phyloP scores from a whole-genome alignment of 352 stramenopile genomes.

The Pythium guiyangense region DNA sequence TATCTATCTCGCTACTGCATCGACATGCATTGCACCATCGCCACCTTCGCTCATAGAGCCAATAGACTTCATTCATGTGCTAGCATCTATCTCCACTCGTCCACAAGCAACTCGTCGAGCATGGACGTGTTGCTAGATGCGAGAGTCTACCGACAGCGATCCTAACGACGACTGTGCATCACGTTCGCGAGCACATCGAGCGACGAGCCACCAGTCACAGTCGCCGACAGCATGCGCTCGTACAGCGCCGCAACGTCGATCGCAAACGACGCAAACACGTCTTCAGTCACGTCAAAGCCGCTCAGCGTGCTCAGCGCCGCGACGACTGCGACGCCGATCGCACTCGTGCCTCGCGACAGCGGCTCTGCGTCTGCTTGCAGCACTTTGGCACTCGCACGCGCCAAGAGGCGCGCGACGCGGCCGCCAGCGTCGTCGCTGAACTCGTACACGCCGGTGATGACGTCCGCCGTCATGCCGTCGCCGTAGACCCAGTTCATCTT shows the following conservation, averaged over 20 bases:
- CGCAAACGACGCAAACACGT: slow-evolving; percentile 35
- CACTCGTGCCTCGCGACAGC: not conserved
- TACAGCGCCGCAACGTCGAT: slow-evolving; percentile 46
- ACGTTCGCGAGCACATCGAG: not conserved
- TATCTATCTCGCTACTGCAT: not conserved
- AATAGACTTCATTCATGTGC: not conserved
- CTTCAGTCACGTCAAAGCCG: slow-evolving; percentile 36
- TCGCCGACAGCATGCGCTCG: slow-evolving; percentile 32
- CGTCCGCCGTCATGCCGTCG: slow-evolving; percentile 33
- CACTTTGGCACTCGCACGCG: slow-evolving; percentile 28
- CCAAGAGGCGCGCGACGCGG: slow-evolving; percentile 15
- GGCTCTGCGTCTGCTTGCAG: slow-evolving; percentile 8
- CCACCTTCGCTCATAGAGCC: not conserved
- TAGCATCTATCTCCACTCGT: not conserved
- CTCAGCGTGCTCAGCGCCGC: slow-evolving; percentile 29
- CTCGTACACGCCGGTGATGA: slow-evolving; percentile 43
- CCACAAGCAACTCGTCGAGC: no score
- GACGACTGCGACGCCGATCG: slow-evolving; percentile 30
- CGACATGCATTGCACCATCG: not conserved
- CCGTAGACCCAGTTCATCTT: slow-evolving; percentile 29
- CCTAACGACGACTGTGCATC: not conserved
- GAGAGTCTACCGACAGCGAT: no score
- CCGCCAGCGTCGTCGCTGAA: slow-evolving; percentile 40
- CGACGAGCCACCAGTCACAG: not conserved
- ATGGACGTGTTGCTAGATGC: no score